Conservation (phyloP, 2,329 filamentous ascomycete genomes). For the Dothidotthia symphoricarpi region DNA sequence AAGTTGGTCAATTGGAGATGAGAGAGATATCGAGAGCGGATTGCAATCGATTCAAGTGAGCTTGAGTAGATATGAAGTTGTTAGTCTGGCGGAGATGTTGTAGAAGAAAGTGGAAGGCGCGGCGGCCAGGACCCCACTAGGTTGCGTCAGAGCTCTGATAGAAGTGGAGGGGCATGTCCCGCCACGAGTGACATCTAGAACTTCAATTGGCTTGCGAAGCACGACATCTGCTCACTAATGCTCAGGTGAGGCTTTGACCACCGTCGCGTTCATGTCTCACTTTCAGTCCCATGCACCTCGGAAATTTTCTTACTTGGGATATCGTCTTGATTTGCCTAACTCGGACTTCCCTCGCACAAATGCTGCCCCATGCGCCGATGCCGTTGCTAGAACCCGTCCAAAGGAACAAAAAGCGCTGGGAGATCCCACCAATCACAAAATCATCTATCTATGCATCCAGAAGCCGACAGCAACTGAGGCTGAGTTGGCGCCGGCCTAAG, state of each 20-base stretch:
- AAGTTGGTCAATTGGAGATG: constrained; percentile 12
- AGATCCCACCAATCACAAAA: constrained; percentile 28
- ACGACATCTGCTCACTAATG: constrained; percentile 29
- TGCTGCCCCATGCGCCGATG: constrained; percentile 39
- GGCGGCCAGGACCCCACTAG: constrained; percentile 11
- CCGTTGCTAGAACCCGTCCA: constrained; percentile 25
- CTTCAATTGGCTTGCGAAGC: constrained; percentile 25
- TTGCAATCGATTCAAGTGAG: constrained; percentile 8
- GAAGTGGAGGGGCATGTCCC: constrained; percentile 14
- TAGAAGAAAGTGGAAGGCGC: constrained; percentile 14
- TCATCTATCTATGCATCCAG: constrained; percentile 23
- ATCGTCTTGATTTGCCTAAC: constrained; percentile 36
- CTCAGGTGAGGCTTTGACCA: constrained; percentile 1
- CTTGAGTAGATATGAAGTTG: background rate
- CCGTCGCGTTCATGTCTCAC: background rate
- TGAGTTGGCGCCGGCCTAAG: constrained; percentile 18
- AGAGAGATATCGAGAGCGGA: constrained; percentile 7
- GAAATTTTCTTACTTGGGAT: constrained; percentile 23
- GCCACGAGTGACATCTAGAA: constrained; percentile 12
- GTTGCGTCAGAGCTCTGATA: constrained; percentile 24
- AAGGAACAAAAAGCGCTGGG: constrained; percentile 27
- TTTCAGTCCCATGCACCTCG: constrained; percentile 4
- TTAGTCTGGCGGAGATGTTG: constrained; percentile 9
- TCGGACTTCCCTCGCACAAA: constrained; percentile 30
- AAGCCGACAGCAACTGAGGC: constrained; percentile 17